Base-by-base conservation (phyloP, 176 grass and related monocot genomes). In the Aegilops bicornis region DNA sequence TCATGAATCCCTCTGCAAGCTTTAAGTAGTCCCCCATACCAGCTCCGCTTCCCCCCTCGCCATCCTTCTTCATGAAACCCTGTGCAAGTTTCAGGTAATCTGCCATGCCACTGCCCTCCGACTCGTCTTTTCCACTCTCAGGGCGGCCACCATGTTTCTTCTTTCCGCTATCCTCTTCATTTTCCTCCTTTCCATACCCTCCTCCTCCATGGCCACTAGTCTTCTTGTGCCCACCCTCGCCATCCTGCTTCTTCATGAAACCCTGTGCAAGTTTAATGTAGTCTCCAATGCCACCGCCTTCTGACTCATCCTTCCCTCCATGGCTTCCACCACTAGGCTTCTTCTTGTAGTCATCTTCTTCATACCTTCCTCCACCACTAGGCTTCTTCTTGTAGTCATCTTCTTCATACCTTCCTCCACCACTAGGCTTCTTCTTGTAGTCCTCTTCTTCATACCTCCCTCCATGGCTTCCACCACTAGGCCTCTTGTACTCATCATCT, bases 1-100 rank as follows among this genome's bases (percentile, higher is more conserved):
- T 93, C 88, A 97, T 81, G 88, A 97, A 94, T 3, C 95, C 92
- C 65, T 97, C 81, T 2, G 95, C 92, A 83, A 97, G 72, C 90
- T 97, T 97, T 25, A 97, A 35, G 88, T 94, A 97, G 32, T 88
- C 87, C 25, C 94, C 91, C 69, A 91, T 58, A 12, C 90, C 90
- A 0, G 65, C 56, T 9, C 84, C 91, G 13, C 83, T 75, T 32
- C 24, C 86, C 19, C 88, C 90, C 58, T 85, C 88, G 10, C 93
- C 93, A 22, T 78, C 88, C 35, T 88, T 89, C 76, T 95, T 95
- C 90, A 95, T 76, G 84, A 95, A 83, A 79, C 93, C 93, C 76
- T 95, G 93, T 32, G 93, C 93, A 64, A 95, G 22, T 73, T 95
- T 95, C 52, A 95, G 50, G 75, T 95, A 95, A 39, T 92, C 88